These are phyloP conservation scores for Colletotrichum spinosum DNA, from an alignment of 2,329 filamentous ascomycete species.

Conservation along the genomic window DNA sequence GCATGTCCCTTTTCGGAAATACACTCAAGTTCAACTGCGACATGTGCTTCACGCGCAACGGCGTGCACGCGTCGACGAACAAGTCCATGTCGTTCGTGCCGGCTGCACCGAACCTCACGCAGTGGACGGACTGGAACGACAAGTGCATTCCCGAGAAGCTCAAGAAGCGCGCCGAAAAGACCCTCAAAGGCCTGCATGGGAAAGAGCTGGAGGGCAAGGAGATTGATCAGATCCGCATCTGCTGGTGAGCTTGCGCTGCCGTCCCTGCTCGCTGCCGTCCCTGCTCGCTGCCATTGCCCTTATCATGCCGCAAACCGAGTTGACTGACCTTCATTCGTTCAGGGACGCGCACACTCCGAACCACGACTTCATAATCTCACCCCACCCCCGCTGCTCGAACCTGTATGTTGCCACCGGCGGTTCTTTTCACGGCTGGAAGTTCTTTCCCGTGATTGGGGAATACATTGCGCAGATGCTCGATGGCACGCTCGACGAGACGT, in stretches of 20 bases:
- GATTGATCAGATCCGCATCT: slow-evolving; percentile 58
- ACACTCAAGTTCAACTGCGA: slow-evolving; percentile 73
- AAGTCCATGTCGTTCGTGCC: slow-evolving; percentile 65
- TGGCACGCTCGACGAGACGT: slow-evolving; percentile 52
- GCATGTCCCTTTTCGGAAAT: slow-evolving; percentile 59
- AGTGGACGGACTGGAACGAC: slow-evolving; percentile 53
- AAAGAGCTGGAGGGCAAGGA: slow-evolving; percentile 51
- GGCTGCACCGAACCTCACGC: slow-evolving; percentile 53
- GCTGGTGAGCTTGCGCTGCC: slow-evolving; percentile 51
- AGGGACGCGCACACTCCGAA: slow-evolving; percentile 73
- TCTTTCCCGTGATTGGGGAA: slow-evolving; percentile 70
- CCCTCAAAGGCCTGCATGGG: slow-evolving; percentile 55
- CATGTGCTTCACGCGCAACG: slow-evolving; percentile 67
- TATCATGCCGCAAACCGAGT: neutral
- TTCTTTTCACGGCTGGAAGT: slow-evolving; percentile 75
- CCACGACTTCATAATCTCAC: slow-evolving; percentile 71
- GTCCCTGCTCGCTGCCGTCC: too few species aligned
- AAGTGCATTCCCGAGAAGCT: slow-evolving; percentile 53
- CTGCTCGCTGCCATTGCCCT: too few species aligned
- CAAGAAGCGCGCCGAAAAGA: slow-evolving; percentile 55
- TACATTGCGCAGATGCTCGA: slow-evolving; percentile 66
- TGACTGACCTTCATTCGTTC: neutral
- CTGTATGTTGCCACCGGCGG: slow-evolving; percentile 72
- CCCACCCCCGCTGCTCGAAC: slow-evolving; percentile 60
- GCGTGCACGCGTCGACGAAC: slow-evolving; percentile 58